Conservation (phyloP, 495 filamentous ascomycete species). For the Zalerion maritima region DNA sequence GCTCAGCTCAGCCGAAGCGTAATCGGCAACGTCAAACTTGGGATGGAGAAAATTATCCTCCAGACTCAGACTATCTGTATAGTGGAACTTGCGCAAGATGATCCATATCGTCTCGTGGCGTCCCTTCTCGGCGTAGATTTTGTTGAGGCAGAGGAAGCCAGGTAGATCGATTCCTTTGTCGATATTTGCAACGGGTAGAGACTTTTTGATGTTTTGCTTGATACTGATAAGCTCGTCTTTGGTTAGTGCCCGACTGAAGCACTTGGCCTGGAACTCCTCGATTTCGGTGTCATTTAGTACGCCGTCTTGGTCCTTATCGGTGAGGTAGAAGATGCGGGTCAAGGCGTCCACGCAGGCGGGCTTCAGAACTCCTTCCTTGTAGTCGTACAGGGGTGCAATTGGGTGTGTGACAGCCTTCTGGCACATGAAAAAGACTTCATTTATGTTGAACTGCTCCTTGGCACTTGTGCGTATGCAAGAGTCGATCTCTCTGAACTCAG, state of each 20-base stretch:
- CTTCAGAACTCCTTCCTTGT: constrained; percentile 81
- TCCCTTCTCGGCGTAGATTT: constrained; percentile 90
- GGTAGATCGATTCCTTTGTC: constrained; percentile 61
- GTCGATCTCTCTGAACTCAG: constrained; percentile 97
- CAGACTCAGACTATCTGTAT: constrained; percentile 82
- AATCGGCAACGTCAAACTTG: constrained; percentile 83
- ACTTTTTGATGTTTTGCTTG: constrained; percentile 65
- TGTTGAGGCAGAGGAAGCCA: constrained; percentile 82
- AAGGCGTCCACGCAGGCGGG: constrained; percentile 75
- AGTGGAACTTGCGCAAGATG: constrained; percentile 88
- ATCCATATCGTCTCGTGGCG: constrained; percentile 98
- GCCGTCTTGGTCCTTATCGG: constrained; percentile 94
- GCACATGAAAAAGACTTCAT: constrained; percentile 93
- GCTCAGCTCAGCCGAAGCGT: constrained; percentile 82
- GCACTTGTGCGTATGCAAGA: constrained; percentile 93
- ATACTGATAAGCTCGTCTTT: constrained; percentile 73
- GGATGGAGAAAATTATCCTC: constrained; percentile 87
- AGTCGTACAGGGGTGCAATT: constrained; percentile 89
- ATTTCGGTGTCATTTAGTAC: constrained; percentile 83
- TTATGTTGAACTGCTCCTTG: constrained; percentile 86
- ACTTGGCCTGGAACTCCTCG: constrained; percentile 75
- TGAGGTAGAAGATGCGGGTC: constrained; percentile 84
- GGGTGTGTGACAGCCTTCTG: constrained; percentile 98
- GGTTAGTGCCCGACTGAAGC: constrained; percentile 72
- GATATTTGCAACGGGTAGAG: constrained; percentile 34